Conservation (phyloP, 176 grass and related monocot genomes). For the Musa beccarii region DNA sequence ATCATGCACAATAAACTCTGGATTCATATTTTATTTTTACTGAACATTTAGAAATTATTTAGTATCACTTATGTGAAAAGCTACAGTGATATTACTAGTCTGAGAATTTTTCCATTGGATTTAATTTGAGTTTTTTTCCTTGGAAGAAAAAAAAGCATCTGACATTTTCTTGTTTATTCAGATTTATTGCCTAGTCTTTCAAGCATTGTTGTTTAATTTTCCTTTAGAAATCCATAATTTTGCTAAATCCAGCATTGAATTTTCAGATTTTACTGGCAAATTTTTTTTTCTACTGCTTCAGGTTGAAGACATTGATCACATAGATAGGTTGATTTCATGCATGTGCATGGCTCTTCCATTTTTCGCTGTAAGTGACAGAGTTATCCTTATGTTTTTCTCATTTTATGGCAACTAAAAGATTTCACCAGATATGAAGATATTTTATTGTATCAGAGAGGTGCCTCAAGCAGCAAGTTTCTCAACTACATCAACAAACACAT, state of each 20-base stretch:
- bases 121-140: not conserved
- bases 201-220: not conserved
- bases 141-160: no score
- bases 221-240: not conserved
- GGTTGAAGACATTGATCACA: constrained; percentile 86
- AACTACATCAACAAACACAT: constrained; percentile 90
- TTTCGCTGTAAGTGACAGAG: constrained; percentile 53
- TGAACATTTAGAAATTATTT: not conserved
- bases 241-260: constrained; percentile 7
- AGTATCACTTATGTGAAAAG: not conserved
- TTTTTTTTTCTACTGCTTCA: constrained; percentile 26
- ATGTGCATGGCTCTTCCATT: constrained; percentile 97
- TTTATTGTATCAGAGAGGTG: constrained; percentile 60
- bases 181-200: no score
- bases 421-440: not conserved
- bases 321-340: constrained; percentile 84
- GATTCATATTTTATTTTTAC: not conserved
- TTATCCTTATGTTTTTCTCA: not conserved
- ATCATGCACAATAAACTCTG: not conserved
- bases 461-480: constrained; percentile 92
- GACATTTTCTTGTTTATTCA: no score
- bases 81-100: not conserved
- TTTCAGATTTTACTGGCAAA: constrained; percentile 9
- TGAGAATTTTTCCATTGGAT: not conserved
- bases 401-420: not conserved